Evolutionary conservation across 176 grass and related monocot species (phyloP).

Genomic region (Eremochloa ophiuroides): DNA sequence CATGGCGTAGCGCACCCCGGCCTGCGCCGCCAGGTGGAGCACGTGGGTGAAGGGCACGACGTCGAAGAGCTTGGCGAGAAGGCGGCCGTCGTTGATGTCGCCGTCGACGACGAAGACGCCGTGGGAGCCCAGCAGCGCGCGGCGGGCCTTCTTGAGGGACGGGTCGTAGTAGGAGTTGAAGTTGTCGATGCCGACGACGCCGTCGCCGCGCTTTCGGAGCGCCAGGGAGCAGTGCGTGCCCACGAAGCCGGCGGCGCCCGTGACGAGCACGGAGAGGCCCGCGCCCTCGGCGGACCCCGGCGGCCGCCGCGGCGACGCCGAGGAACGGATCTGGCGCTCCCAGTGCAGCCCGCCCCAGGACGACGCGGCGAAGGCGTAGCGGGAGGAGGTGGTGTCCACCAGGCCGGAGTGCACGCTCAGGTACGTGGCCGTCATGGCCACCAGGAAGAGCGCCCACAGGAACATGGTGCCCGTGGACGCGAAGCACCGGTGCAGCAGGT

Average conservation of each 20-base stretch:
- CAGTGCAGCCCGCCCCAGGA: conserved; percentile 70
- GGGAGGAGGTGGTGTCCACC: conserved; percentile 46
- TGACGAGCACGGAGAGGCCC: conserved; percentile 59
- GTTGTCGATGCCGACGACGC: conserved; percentile 69
- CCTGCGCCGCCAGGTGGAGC: conserved; percentile 81
- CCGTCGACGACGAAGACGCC: conserved; percentile 62
- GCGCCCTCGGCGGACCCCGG: conserved; percentile 37
- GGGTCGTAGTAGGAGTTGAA: conserved; percentile 77
- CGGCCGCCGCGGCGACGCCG: conserved; percentile 35
- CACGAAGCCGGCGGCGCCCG: conserved; percentile 66
- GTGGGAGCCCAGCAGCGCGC: conserved; percentile 39
- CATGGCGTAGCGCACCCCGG: conserved; percentile 71
- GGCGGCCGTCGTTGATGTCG: conserved; percentile 63
- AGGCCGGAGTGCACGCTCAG: conserved; percentile 63
- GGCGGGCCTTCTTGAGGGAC: conserved; percentile 64
- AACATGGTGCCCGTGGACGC: conserved; percentile 73
- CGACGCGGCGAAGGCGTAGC: conserved; percentile 52
- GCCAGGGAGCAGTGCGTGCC: conserved; percentile 52
- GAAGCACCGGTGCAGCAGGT: conserved; percentile 66
- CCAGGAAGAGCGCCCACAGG: conserved; percentile 65
- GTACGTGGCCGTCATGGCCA: conserved; percentile 62
- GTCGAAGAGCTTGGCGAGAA: conserved; percentile 64
- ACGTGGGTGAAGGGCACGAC: conserved; percentile 65
- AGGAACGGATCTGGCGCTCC: conserved; percentile 62
- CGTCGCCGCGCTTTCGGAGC: conserved; percentile 58